These are phyloP conservation scores for Emmonsiellopsis sp. DNA, from an alignment of 2,329 filamentous ascomycete genomes.

Conservation along the genomic window DNA sequence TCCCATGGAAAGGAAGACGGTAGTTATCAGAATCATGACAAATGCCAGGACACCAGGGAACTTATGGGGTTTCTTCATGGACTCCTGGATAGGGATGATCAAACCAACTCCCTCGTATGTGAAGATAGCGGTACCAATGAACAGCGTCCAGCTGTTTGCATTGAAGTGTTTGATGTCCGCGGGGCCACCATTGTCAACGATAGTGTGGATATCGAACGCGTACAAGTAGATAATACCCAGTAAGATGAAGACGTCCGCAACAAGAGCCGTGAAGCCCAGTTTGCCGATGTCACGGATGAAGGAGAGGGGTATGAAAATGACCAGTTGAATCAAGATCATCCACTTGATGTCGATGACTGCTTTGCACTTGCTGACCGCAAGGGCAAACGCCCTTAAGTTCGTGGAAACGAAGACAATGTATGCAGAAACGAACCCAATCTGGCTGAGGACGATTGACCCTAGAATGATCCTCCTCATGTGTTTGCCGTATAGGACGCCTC, in stretches of 20 bases:
- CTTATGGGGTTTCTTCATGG: conserved; percentile 83
- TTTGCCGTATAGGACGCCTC: conserved; percentile 79
- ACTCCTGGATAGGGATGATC: conserved; percentile 96
- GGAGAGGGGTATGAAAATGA: conserved; percentile 89
- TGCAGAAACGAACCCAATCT: conserved; percentile 87
- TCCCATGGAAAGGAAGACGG: conserved; percentile 83
- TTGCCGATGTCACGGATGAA: conserved; percentile 95
- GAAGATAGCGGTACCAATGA: conserved; percentile 98
- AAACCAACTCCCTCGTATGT: conserved; percentile 97
- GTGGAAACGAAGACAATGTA: conserved; percentile 97
- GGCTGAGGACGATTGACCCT: conserved; percentile 84
- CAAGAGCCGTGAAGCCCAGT: conserved; percentile 84
- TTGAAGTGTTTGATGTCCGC: conserved; percentile 90
- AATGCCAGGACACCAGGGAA: conserved; percentile 80
- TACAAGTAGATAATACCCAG: conserved; percentile 88
- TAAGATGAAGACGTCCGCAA: conserved; percentile 91
- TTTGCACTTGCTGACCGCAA: conserved; percentile 81
- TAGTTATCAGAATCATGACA: conserved; percentile 92
- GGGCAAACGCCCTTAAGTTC: conserved; percentile 88
- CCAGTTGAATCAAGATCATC: conserved; percentile 88
- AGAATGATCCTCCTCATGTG: conserved; percentile 86
- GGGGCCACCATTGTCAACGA: conserved; percentile 62
- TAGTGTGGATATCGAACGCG: conserved; percentile 85
- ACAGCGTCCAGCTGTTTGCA: conserved; percentile 83
- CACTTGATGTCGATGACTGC: conserved; percentile 77